These are phyloP conservation scores for Wallemia hederae DNA, from an alignment of 1,284 basidiomycete genomes.

Conservation along the genomic window DNA sequence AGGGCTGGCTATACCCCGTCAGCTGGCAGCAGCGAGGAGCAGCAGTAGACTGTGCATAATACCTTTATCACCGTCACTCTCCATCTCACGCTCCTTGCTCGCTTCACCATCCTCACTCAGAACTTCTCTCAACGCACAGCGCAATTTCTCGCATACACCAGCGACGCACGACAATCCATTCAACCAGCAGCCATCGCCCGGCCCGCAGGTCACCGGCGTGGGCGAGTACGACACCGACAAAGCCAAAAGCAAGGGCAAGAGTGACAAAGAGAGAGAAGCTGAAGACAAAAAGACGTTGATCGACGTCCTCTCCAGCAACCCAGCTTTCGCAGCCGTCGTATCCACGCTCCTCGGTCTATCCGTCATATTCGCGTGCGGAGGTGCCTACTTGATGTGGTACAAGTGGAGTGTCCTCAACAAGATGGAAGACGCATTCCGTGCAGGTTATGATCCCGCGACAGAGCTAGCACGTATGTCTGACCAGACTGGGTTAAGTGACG, in stretches of 20 bases:
- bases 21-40: no score
- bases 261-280: no score
- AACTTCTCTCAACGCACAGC: no score
- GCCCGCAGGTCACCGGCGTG: not conserved
- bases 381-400: not conserved
- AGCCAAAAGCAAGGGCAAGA: not conserved
- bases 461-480: not conserved
- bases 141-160: not conserved
- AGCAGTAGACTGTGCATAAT: no score
- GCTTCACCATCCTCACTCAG: no score
- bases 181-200: not conserved
- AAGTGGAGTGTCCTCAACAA: constrained; percentile 1
- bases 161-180: not conserved
- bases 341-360: not conserved
- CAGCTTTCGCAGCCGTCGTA: not conserved
- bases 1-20: no score
- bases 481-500: not conserved
- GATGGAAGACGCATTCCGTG: not conserved
- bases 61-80: no score
- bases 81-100: no score
- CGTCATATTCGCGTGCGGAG: not conserved
- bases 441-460: not conserved
- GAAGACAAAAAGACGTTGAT: not conserved
- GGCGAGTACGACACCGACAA: not conserved
- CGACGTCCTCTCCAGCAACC: not conserved